A percentile compares a stretch with the other conserved stretches of the same genome.
Evolutionary conservation across 2,329 filamentous ascomycete species (phyloP).

Genomic region (Cytospora piceae): DNA sequence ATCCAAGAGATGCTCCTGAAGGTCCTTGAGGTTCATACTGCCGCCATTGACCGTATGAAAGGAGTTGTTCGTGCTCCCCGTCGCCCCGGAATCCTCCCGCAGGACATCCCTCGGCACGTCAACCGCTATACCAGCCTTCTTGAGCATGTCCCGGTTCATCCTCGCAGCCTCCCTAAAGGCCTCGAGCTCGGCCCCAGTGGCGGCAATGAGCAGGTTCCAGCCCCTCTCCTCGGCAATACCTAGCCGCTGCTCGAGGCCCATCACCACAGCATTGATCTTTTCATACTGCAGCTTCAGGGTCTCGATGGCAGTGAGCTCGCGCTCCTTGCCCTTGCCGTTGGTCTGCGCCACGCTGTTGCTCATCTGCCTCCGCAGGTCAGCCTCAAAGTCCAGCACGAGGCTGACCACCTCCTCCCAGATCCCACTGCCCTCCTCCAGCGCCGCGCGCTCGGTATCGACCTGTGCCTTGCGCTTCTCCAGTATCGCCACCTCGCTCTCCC

Average conservation of each 20-base stretch:
- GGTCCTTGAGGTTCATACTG: constrained; percentile 41
- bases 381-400: constrained; percentile 67
- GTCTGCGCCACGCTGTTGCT: constrained; percentile 32
- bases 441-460: constrained; percentile 64
- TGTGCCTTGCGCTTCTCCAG: constrained; percentile 58
- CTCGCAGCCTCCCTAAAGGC: constrained; percentile 40
- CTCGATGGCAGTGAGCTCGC: constrained; percentile 40
- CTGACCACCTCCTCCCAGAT: constrained; percentile 68
- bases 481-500: constrained; percentile 63
- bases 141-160: constrained; percentile 39
- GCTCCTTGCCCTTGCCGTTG: constrained; percentile 40
- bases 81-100: constrained; percentile 24
- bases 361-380: constrained; percentile 62
- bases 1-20: constrained; percentile 36
- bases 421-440: constrained; percentile 67
- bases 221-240: constrained; percentile 60
- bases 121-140: constrained; percentile 38
- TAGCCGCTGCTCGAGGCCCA: constrained; percentile 57
- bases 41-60: constrained; percentile 36
- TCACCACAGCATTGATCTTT: constrained; percentile 61
- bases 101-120: constrained; percentile 29
- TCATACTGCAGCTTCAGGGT: constrained; percentile 52
- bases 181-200: constrained; percentile 66
- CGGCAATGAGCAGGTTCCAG: constrained; percentile 77
- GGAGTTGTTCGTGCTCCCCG: constrained; percentile 23